Base-by-base conservation (phyloP, 1,139 yeast genomes). In the Saccharomyces hybrid region DNA sequence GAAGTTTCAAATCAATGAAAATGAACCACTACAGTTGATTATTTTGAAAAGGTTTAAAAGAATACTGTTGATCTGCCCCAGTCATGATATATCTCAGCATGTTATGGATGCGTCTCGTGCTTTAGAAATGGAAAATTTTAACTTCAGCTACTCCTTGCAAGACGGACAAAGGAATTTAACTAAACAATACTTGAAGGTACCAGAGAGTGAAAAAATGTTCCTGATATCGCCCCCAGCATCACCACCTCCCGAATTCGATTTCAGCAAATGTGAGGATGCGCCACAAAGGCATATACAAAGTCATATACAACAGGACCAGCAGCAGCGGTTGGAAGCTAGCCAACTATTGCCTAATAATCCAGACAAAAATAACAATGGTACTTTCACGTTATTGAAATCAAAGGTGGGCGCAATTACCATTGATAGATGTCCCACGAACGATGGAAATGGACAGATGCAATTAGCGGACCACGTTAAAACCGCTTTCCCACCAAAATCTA, bases 161-260 rank as follows among this genome's bases (percentile, higher is more conserved):
- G 59, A 65, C 47, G 63, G 65, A 14, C 25, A 34, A 6, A 34
- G 27, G 9, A 55, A 57, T 44, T 48, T 56, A 14, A 55, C 60
- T 5, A 62, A 55, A 41, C 60, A 64, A 26, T 67, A 68, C 52
- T 57, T 73, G 23, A 51, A 66, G 52, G 60, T 73, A 9, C 77
- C 77, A 3, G 59, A 62, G 48, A 58, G 66, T 46, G 60, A 65
- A 9, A 63, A 67, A 50, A 56, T 71, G 65, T 73, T 72, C 55
- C 56, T 73, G 50, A 68, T 73, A 5, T 72, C 76, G 0, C 77
- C 77, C 7, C 77, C 77, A 14, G 67, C 71, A 5, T 73, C 77
- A 8, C 77, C 77, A 1, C 75, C 76, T 3, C 68, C 72, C 1
- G 76, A 62, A 34, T 73, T 73, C 55, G 72, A 73, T 55, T 73